Percentiles rank a stretch among this genome's conserved stretches.
phyloP scores from a whole-genome alignment of 257 asterid species.

The Coffea canephora region DNA sequence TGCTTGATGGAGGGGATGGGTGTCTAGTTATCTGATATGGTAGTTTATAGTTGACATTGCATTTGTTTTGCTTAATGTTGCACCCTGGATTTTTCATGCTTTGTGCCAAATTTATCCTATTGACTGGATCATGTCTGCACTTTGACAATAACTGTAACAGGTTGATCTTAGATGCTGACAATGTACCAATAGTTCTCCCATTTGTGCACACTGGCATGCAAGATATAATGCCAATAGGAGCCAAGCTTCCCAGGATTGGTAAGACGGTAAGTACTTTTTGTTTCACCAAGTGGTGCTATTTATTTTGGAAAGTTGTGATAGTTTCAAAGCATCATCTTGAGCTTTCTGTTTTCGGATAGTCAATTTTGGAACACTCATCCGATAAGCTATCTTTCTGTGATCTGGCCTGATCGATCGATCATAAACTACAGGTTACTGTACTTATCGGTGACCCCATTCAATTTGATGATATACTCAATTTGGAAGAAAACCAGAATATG shows the following conservation, averaged over 20 bases:
- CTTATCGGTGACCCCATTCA: slow-evolving; percentile 83
- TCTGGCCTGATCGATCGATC: neutral
- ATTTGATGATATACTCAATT: slow-evolving; percentile 58
- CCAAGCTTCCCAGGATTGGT: slow-evolving; percentile 82
- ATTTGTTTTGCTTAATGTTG: neutral
- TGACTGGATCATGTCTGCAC: neutral
- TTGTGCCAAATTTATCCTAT: neutral
- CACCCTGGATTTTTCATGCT: neutral
- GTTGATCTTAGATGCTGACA: slow-evolving; percentile 79
- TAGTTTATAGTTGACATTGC: neutral
- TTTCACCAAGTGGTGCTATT: slow-evolving; percentile 5
- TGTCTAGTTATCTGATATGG: neutral
- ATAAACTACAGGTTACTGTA: slow-evolving; percentile 66
- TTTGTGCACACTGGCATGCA: slow-evolving; percentile 95
- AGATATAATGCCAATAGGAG: slow-evolving; percentile 88
- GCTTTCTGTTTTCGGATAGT: neutral
- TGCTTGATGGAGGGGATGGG: neutral
- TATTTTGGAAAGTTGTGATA: neutral
- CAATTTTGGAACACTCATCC: neutral
- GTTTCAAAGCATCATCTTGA: neutral
- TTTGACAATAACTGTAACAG: slow-evolving; percentile 33
- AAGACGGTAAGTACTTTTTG: slow-evolving; percentile 50
- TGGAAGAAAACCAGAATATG: slow-evolving; percentile 36
- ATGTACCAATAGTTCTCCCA: slow-evolving; percentile 71
- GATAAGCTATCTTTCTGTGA: neutral